Evolutionary conservation across 306 rosid genomes (phyloP).

Genomic region (Cicer chorassanicum): DNA sequence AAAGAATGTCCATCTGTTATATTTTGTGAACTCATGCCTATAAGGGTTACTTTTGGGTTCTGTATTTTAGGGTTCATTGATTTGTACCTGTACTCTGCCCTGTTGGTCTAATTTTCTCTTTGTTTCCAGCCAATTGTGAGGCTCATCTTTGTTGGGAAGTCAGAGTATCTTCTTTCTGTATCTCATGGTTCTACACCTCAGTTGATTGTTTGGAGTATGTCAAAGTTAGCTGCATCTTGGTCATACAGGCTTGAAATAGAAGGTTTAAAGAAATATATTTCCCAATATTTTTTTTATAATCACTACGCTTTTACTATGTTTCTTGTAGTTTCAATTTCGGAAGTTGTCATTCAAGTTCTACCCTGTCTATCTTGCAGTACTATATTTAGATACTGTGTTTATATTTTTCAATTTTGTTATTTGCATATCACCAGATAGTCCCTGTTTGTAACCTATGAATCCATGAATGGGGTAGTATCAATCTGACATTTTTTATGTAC

Average conservation of each 20-base stretch:
- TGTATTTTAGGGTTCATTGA: slow-evolving; percentile 23
- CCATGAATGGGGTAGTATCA: slow-evolving; percentile 14
- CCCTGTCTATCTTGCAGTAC: slow-evolving; percentile 11
- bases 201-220: slow-evolving; percentile 74
- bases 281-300: slow-evolving; percentile 7
- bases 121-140: slow-evolving; percentile 67
- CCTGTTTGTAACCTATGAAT: slow-evolving; percentile 17
- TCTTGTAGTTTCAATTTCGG: slow-evolving; percentile 12
- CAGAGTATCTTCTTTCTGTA: slow-evolving; percentile 74
- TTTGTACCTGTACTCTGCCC: background rate
- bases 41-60: slow-evolving; percentile 24
- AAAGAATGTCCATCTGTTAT: slow-evolving; percentile 10
- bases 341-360: slow-evolving; percentile 23
- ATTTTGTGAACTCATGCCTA: slow-evolving; percentile 17
- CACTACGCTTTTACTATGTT: background rate
- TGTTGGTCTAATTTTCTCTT: slow-evolving; percentile 23
- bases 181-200: slow-evolving; percentile 77
- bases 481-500: slow-evolving; percentile 42
- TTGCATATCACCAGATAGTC: background rate
- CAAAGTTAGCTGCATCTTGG: slow-evolving; percentile 71
- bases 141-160: slow-evolving; percentile 77
- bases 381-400: slow-evolving; percentile 6
- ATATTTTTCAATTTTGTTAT: slow-evolving; percentile 12
- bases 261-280: slow-evolving; percentile 57
- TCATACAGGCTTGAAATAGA: slow-evolving; percentile 85